These are phyloP conservation scores for Nitzschia sp. DNA, from an alignment of 108 stramenopile genomes.

Conservation along the genomic window DNA sequence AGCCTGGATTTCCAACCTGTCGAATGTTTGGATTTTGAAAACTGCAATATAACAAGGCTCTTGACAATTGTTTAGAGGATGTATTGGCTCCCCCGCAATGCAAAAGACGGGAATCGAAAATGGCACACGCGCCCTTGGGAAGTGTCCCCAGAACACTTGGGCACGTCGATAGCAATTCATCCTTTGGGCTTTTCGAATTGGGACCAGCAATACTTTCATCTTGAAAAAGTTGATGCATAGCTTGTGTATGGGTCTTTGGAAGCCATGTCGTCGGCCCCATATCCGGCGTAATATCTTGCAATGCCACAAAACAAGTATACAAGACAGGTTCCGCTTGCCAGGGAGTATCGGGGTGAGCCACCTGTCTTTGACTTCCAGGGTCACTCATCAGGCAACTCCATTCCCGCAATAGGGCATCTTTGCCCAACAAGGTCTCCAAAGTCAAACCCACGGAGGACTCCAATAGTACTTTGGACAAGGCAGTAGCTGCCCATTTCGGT, in stretches of 20 bases:
- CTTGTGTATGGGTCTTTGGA: conserved; percentile 60
- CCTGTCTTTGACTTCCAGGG: conserved; percentile 76
- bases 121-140: conserved; percentile 70
- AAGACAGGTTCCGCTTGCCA: conserved; percentile 57
- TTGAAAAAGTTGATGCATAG: conserved; percentile 59
- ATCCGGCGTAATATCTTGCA: conserved; percentile 72
- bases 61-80: conserved; percentile 30
- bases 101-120: conserved; percentile 78
- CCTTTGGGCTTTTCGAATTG: conserved; percentile 49
- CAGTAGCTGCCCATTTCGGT: conserved; percentile 26
- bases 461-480: conserved; percentile 44
- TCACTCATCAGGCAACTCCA: conserved; percentile 73
- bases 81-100: conserved; percentile 81
- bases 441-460: conserved; percentile 56
- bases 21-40: conserved; percentile 65
- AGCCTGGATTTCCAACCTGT: conserved; percentile 75
- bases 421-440: conserved; percentile 49
- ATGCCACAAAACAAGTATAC: conserved; percentile 79
- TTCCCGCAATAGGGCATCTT: conserved; percentile 69
- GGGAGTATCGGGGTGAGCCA: conserved; percentile 86
- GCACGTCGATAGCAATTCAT: conserved; percentile 48
- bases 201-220: conserved; percentile 22
- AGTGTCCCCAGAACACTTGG: conserved; percentile 67
- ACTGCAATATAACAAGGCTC: conserved; percentile 80
- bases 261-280: conserved; percentile 89